A percentile compares a stretch with the other conserved stretches of the same genome.
These are phyloP conservation scores for Stephanodiscus minutulus DNA, from an alignment of 108 stramenopile genomes.

Conservation along the genomic window DNA sequence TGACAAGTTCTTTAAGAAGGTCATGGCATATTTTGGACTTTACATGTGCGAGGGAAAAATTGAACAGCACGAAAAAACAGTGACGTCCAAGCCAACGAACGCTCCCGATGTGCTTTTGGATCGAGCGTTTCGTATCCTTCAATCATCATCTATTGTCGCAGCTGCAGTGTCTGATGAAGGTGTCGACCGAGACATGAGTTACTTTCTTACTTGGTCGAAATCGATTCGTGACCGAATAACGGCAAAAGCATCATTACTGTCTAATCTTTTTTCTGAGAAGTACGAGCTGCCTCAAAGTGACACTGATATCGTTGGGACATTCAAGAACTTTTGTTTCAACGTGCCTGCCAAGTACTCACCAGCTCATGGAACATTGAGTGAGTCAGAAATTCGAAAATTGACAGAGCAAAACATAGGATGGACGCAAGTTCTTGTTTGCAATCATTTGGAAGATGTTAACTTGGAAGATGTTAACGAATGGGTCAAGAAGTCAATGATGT, in stretches of 20 bases:
- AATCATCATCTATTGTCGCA: conserved; percentile 13
- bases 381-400: conserved; percentile 7
- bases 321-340: conserved; percentile 17
- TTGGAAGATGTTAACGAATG: conserved; percentile 16
- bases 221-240: conserved; percentile 8
- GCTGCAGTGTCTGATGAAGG: conserved; percentile 30
- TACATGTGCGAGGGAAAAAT: conserved; percentile 8
- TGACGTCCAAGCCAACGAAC: neutral
- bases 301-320: conserved; percentile 8
- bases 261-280: conserved; percentile 11
- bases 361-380: neutral
- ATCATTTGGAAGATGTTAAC: conserved; percentile 5
- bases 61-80: conserved; percentile 5
- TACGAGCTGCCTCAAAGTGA: conserved; percentile 15
- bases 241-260: conserved; percentile 2
- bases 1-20: conserved; percentile 17
- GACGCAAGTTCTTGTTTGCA: neutral
- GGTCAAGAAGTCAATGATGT: conserved; percentile 7
- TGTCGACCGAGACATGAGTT: conserved; percentile 15
- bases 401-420: conserved; percentile 24
- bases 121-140: conserved; percentile 30
- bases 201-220: conserved; percentile 20
- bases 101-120: conserved; percentile 33
- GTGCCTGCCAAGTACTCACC: conserved; percentile 3
- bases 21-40: conserved; percentile 29